Evolutionary conservation across 768 basidiomycete genomes (phyloP).

Genomic region (Mycena latifolia): DNA sequence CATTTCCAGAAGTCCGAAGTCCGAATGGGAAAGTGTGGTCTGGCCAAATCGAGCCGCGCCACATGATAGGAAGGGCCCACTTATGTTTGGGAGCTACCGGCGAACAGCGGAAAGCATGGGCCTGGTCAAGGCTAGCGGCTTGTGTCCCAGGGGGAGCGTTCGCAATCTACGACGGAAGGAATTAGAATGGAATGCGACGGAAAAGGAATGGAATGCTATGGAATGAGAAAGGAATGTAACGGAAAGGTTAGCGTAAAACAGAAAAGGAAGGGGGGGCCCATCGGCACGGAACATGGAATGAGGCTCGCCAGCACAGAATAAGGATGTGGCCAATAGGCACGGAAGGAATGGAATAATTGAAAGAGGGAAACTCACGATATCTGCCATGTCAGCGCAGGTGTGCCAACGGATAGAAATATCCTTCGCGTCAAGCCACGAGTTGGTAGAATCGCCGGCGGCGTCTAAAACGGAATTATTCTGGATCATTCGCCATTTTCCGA

Average conservation of each 20-base stretch:
- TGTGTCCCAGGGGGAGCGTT: slow-evolving; percentile 37
- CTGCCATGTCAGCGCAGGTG: slow-evolving; percentile 16
- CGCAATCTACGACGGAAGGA: too few relatives aligned
- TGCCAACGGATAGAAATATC: slow-evolving; percentile 20
- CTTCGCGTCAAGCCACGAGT: slow-evolving; percentile 26
- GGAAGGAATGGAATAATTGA: not conserved
- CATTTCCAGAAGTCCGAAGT: slow-evolving; percentile 7
- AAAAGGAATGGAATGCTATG: too few relatives aligned
- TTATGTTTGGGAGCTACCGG: slow-evolving; percentile 18
- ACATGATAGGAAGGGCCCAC: slow-evolving; percentile 1
- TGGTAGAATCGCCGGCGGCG: slow-evolving; percentile 20
- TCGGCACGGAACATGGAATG: too few relatives aligned
- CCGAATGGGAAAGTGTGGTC: slow-evolving; percentile 18
- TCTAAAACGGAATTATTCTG: slow-evolving; percentile 29
- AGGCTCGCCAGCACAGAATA: too few relatives aligned
- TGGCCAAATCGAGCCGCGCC: slow-evolving; percentile 11
- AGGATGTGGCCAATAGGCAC: too few relatives aligned
- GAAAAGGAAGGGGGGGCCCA: too few relatives aligned
- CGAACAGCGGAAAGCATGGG: slow-evolving; percentile 21
- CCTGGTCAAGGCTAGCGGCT: slow-evolving; percentile 33
- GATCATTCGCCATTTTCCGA: slow-evolving; percentile 28
- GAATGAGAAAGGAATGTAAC: too few relatives aligned
- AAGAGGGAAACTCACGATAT: slow-evolving; percentile 21
- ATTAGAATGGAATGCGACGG: too few relatives aligned
- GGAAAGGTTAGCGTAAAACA: too few relatives aligned